phyloP scores from a whole-genome alignment of 495 filamentous ascomycete species.

The Cudoniella acicularis region DNA sequence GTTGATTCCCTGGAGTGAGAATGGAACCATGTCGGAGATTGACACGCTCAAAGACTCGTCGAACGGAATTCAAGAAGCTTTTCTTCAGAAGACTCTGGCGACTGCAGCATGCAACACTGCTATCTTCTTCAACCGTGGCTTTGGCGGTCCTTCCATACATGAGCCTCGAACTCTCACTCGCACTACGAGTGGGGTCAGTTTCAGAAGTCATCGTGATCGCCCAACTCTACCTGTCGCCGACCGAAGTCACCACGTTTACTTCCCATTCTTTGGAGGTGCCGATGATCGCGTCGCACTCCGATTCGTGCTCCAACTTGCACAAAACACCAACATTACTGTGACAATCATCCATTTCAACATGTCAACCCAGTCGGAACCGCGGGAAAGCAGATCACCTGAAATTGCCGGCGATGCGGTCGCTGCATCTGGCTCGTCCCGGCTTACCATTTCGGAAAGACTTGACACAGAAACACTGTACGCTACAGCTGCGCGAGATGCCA shows the following conservation, averaged over 20 bases:
- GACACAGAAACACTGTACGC: constrained; percentile 27
- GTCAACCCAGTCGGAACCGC: constrained; percentile 11
- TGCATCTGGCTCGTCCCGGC: not conserved
- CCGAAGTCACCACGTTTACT: constrained; percentile 78
- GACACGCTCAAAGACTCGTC: constrained; percentile 36
- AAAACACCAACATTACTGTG: constrained; percentile 71
- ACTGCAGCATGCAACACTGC: constrained; percentile 63
- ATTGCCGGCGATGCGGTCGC: constrained; percentile 2
- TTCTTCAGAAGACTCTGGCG: constrained; percentile 61
- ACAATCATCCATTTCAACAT: constrained; percentile 57
- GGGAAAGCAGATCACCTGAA: constrained; percentile 15
- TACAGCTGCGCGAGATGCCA: constrained; percentile 46
- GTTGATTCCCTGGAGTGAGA: constrained; percentile 87
- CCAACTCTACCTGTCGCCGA: constrained; percentile 48
- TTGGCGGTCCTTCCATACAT: constrained; percentile 46
- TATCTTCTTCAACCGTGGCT: constrained; percentile 78
- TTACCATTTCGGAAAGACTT: not conserved
- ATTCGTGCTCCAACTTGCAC: constrained; percentile 75
- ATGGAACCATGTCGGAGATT: constrained; percentile 64
- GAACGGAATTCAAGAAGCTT: constrained; percentile 54
- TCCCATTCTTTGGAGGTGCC: constrained; percentile 80
- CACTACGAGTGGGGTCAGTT: constrained; percentile 50
- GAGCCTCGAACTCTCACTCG: constrained; percentile 32
- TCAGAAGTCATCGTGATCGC: constrained; percentile 47
- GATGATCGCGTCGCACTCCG: constrained; percentile 82